Conservation (phyloP, 2,329 filamentous ascomycete genomes). For the Penicillium corylophilum region DNA sequence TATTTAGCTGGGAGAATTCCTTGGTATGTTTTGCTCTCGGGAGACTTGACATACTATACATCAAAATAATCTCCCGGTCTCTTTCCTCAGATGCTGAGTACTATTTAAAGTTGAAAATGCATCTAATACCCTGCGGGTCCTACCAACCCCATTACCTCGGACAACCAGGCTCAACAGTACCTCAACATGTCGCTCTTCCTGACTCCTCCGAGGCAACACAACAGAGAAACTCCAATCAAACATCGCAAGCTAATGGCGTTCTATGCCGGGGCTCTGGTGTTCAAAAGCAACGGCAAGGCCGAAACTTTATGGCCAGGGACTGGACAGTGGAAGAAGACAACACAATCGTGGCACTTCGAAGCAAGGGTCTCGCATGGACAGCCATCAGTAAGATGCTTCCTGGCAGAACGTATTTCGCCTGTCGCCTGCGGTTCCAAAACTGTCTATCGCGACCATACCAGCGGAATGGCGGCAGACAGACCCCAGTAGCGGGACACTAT, state of each 20-base stretch:
- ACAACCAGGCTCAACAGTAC: too few relatives aligned
- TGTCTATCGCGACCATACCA: not conserved
- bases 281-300: not conserved
- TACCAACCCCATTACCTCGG: too few relatives aligned
- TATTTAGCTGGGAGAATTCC: too few relatives aligned
- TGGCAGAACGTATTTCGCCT: not conserved
- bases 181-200: too few relatives aligned
- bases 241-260: not conserved
- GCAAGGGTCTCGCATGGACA: not conserved
- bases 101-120: too few relatives aligned
- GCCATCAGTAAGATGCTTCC: not conserved
- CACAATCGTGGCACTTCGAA: not conserved
- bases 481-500: not conserved
- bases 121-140: too few relatives aligned
- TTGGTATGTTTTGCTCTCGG: too few relatives aligned
- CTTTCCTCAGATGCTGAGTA: too few relatives aligned
- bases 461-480: not conserved
- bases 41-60: too few relatives aligned
- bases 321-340: not conserved
- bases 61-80: too few relatives aligned
- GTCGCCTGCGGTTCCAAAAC: not conserved
- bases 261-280: not conserved
- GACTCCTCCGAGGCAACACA: too few relatives aligned
- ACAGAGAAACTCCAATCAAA: too few relatives aligned
- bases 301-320: not conserved